A percentile compares a stretch with the other conserved stretches of the same genome.
Conservation (phyloP, 2,329 filamentous ascomycete genomes). For the Epichloe sp. region DNA sequence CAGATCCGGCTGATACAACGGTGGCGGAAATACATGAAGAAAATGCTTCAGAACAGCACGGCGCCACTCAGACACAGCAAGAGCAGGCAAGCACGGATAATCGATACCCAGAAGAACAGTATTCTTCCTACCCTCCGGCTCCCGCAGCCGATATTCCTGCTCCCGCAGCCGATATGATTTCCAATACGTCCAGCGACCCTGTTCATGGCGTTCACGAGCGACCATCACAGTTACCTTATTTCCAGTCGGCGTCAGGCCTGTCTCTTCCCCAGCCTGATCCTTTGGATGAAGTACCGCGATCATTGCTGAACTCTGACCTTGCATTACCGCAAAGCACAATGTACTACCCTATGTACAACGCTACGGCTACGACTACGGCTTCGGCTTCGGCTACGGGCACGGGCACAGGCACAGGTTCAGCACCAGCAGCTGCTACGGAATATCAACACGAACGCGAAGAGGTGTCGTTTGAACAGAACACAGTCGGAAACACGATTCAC, state of each 20-base stretch:
- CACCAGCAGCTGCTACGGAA: not conserved
- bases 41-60: conserved; percentile 3
- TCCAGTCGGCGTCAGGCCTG: conserved; percentile 15
- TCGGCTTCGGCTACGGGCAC: not conserved
- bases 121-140: conserved; percentile 16
- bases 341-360: conserved; percentile 9
- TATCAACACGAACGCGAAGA: not conserved
- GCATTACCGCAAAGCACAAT: conserved; percentile 10
- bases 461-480: not conserved
- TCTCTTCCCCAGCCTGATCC: conserved; percentile 14
- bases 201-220: conserved; percentile 10
- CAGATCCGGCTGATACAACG: conserved; percentile 7
- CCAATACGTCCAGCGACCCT: conserved; percentile 7
- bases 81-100: conserved; percentile 6
- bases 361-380: not conserved
- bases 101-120: conserved; percentile 5
- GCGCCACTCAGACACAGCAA: not conserved
- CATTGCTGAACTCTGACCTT: conserved; percentile 3
- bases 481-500: not conserved
- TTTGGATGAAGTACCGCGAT: conserved; percentile 1
- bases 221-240: conserved; percentile 13
- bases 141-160: conserved; percentile 14
- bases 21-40: conserved; percentile 2
- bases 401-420: not conserved
- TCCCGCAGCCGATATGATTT: conserved; percentile 13